Evolutionary conservation across 176 grass and related monocot species (phyloP).

Genomic region (Olyra latifolia): DNA sequence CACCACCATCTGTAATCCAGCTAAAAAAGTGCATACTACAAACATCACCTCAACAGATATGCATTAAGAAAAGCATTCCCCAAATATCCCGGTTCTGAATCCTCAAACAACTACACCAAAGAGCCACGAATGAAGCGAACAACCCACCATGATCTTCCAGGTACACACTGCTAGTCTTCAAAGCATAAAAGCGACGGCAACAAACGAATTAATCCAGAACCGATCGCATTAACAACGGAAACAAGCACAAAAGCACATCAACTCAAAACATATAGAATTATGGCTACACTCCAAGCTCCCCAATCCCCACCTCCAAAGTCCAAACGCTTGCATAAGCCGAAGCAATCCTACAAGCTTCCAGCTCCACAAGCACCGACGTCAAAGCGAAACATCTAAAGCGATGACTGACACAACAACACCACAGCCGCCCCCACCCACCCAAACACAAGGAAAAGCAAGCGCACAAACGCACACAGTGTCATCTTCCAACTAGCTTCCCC

Average conservation of each 20-base stretch:
- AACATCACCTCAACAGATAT: neutral
- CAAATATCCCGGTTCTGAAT: neutral
- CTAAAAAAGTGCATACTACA: neutral
- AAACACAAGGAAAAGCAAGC: conserved; percentile 29
- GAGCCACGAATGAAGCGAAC: neutral
- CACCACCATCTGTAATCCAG: neutral
- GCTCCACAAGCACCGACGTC: conserved; percentile 47
- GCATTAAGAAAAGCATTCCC: neutral
- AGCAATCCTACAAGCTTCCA: conserved; percentile 52
- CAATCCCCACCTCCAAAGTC: conserved; percentile 13
- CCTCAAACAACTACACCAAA: neutral
- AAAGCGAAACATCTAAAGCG: conserved; percentile 48
- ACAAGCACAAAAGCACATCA: neutral
- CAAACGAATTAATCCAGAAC: neutral
- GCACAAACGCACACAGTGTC: conserved; percentile 36
- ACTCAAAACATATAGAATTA: neutral
- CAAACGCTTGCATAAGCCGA: conserved; percentile 18
- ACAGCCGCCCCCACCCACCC: conserved; percentile 37
- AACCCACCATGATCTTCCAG: neutral
- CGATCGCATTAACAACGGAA: conserved; percentile 13
- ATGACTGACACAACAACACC: conserved; percentile 34
- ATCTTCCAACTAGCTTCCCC: conserved; percentile 30
- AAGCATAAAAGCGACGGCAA: conserved; percentile 6
- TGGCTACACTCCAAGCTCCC: neutral
- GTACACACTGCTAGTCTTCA: neutral